Evolutionary conservation across 257 asterid species (phyloP).

Genomic region (Anisodus acutangulus): DNA sequence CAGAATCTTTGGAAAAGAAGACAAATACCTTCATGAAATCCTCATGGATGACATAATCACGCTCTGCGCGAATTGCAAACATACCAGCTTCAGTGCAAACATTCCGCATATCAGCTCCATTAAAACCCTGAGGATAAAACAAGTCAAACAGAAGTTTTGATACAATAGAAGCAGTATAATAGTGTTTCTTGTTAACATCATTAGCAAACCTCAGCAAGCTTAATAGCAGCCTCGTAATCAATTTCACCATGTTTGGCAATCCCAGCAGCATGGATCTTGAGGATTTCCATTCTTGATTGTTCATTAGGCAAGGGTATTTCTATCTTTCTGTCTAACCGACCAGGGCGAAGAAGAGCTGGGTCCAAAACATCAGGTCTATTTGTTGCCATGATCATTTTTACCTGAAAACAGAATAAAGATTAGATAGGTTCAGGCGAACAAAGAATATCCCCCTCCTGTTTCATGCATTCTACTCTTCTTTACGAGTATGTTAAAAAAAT

Average conservation of each 20-base stretch:
- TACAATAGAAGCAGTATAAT: neutral
- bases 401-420: constrained; percentile 53
- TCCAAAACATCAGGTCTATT: constrained; percentile 95
- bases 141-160: constrained; percentile 12
- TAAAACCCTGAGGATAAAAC: constrained; percentile 67
- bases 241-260: constrained; percentile 97
- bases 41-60: constrained; percentile 96
- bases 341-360: constrained; percentile 98
- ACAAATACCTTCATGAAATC: constrained; percentile 89
- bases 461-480: neutral
- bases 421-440: neutral
- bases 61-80: constrained; percentile 95
- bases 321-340: constrained; percentile 63
- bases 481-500: neutral
- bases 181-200: neutral
- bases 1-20: neutral
- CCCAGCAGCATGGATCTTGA: constrained; percentile 92
- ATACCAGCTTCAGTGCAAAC: constrained; percentile 97
- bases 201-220: constrained; percentile 86
- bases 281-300: constrained; percentile 92
- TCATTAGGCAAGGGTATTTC: constrained; percentile 96
- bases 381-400: constrained; percentile 97
- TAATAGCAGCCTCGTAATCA: constrained; percentile 91
- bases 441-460: neutral
- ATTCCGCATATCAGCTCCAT: constrained; percentile 97